These are phyloP conservation scores for Aspergillus arachidicola DNA, from an alignment of 2,329 filamentous ascomycete genomes.

Conservation along the genomic window DNA sequence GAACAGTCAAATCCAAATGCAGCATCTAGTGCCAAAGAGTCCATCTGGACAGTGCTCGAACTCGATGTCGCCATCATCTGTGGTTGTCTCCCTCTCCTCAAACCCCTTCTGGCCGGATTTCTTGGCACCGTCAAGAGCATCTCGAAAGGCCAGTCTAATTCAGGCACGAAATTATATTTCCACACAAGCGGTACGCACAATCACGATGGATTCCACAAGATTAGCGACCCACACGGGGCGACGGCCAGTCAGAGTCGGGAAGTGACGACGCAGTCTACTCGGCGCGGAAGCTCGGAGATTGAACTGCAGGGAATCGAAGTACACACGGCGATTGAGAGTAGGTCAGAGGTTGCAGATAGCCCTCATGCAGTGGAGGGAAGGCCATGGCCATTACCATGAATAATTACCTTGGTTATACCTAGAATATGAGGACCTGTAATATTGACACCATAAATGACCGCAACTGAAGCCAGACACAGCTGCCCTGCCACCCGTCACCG, in stretches of 20 bases:
- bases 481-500: no score
- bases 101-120: constrained; percentile 18
- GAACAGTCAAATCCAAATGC: not conserved
- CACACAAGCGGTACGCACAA: constrained; percentile 1
- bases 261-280: not conserved
- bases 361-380: not conserved
- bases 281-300: constrained; percentile 7
- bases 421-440: not conserved
- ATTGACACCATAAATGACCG: no score
- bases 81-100: constrained; percentile 22
- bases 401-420: no score
- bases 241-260: not conserved
- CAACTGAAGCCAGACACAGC: no score
- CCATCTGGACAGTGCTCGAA: constrained; percentile 25
- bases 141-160: constrained; percentile 12
- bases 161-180: constrained; percentile 11
- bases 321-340: constrained; percentile 8
- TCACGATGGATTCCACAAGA: constrained; percentile 11
- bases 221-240: constrained; percentile 1
- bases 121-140: constrained; percentile 13
- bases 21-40: constrained; percentile 26
- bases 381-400: not conserved
- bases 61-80: constrained; percentile 25
- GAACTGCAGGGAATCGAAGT: constrained; percentile 12
- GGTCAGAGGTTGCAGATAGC: not conserved